Conservation (phyloP, 2,329 filamentous ascomycete species). For the Microcyclospora tardicrescens region DNA sequence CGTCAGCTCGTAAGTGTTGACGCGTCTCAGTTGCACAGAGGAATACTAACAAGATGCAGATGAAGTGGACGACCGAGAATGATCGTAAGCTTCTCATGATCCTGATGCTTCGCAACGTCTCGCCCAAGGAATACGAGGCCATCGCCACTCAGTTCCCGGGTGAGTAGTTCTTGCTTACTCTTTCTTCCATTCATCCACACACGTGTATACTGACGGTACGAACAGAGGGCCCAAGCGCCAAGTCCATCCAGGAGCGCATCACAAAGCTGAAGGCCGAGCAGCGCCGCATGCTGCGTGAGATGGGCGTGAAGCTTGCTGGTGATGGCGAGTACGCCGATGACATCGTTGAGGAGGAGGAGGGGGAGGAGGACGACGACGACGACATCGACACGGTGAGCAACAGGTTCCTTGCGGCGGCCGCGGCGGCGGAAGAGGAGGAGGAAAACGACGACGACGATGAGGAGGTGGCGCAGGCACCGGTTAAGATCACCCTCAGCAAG, state of each 20-base stretch:
- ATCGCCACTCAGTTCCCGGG: slow-evolving; percentile 5
- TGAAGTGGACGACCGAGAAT: slow-evolving; percentile 7
- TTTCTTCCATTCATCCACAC: not conserved
- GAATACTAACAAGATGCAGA: slow-evolving; percentile 1
- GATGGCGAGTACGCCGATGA: not conserved
- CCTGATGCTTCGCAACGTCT: slow-evolving; percentile 4
- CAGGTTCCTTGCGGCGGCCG: too few relatives aligned
- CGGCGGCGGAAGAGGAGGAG: too few relatives aligned
- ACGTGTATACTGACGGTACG: not conserved
- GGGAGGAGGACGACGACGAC: not conserved
- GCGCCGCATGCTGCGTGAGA: not conserved
- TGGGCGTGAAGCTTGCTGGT: not conserved
- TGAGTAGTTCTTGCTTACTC: not conserved
- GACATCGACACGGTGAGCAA: too few relatives aligned
- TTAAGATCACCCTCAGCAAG: too few relatives aligned
- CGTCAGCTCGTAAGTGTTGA: not conserved
- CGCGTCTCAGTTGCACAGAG: not conserved
- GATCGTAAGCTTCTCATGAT: slow-evolving; percentile 7
- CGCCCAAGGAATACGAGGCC: slow-evolving; percentile 1
- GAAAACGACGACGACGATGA: too few relatives aligned
- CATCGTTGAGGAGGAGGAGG: not conserved
- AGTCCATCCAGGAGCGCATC: slow-evolving; percentile 8
- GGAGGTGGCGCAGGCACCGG: too few relatives aligned
- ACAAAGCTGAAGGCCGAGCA: slow-evolving; percentile 5
- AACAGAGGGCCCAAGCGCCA: slow-evolving; percentile 6